Evolutionary conservation across 139 green algal genomes (phyloP).

Genomic region (Chlamydomonas sphaeroides): DNA sequence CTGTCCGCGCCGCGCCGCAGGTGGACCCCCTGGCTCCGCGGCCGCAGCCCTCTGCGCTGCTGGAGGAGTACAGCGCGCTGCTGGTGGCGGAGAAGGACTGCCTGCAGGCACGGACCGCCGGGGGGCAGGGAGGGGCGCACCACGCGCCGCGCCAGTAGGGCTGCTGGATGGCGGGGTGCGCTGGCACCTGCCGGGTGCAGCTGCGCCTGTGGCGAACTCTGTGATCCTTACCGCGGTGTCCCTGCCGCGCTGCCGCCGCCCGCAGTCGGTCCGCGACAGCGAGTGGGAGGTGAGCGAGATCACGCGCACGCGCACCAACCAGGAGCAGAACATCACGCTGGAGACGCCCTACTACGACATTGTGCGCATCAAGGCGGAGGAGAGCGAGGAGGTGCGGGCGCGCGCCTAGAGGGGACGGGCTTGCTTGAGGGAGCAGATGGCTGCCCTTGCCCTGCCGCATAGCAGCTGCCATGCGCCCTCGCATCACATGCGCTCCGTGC

Average conservation of each 20-base stretch:
- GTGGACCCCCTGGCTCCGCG: conserved; percentile 72
- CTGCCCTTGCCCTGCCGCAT: too few species aligned
- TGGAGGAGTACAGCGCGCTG: conserved; percentile 80
- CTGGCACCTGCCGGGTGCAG: too few species aligned
- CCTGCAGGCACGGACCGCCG: conserved; percentile 51
- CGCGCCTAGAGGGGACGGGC: too few species aligned
- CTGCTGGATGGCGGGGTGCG: too few species aligned
- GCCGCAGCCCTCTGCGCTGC: conserved; percentile 57
- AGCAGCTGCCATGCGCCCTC: too few species aligned
- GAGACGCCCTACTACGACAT: conserved; percentile 88
- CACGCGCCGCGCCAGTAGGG: too few species aligned
- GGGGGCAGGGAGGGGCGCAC: too few species aligned
- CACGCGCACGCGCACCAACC: conserved; percentile 67
- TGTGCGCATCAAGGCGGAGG: conserved; percentile 68
- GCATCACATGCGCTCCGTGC: too few species aligned
- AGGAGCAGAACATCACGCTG: conserved; percentile 76
- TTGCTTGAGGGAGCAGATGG: too few species aligned
- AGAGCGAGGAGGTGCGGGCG: conserved; percentile 57
- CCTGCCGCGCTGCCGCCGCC: neutral
- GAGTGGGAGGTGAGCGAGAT: conserved; percentile 84
- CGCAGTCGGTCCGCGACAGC: conserved; percentile 74
- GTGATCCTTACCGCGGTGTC: too few species aligned
- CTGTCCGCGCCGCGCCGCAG: conserved; percentile 28
- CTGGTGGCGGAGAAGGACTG: conserved; percentile 78
- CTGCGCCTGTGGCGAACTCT: too few species aligned